A percentile compares a stretch with the other conserved stretches of the same genome.
phyloP scores from a whole-genome alignment of 2,329 filamentous ascomycete genomes.

The Ceratocystis harringtonii region DNA sequence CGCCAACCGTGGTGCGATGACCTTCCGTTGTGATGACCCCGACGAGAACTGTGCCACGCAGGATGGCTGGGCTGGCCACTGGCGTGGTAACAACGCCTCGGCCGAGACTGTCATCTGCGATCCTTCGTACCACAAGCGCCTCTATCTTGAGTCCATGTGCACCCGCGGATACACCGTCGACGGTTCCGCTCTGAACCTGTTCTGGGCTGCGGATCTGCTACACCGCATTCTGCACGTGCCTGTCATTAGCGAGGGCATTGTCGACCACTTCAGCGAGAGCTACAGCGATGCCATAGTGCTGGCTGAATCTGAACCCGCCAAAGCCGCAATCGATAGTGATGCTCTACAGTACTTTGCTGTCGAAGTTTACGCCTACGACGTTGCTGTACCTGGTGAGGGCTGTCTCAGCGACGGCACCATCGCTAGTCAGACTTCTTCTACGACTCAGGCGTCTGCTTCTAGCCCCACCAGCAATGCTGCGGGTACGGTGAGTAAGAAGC shows the following conservation, averaged over 20 bases:
- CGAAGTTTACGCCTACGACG: constrained; percentile 50
- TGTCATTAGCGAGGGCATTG: constrained; percentile 40
- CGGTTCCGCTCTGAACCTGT: constrained; percentile 39
- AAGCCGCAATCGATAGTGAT: constrained; percentile 42
- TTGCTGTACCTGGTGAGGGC: constrained; percentile 46
- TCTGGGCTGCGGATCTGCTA: constrained; percentile 51
- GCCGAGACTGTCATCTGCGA: constrained; percentile 56
- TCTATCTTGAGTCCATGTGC: constrained; percentile 44
- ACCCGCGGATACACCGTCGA: constrained; percentile 47
- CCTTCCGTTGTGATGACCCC: constrained; percentile 55
- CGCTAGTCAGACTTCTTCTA: constrained; percentile 11
- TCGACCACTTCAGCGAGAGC: constrained; percentile 48
- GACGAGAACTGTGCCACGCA: constrained; percentile 46
- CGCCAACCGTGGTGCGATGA: constrained; percentile 39
- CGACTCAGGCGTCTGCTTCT: constrained; percentile 16
- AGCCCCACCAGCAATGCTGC: constrained; percentile 28
- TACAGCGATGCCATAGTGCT: constrained; percentile 41
- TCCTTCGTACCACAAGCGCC: constrained; percentile 43
- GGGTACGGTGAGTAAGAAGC: constrained; percentile 24
- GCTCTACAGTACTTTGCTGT: constrained; percentile 54
- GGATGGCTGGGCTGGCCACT: constrained; percentile 49
- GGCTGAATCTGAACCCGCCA: constrained; percentile 32
- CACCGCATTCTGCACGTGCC: constrained; percentile 53
- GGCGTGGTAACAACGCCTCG: constrained; percentile 49
- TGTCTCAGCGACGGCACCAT: constrained; percentile 34